Conservation (phyloP, 2,329 filamentous ascomycete genomes). For the Cercospora canescens region DNA sequence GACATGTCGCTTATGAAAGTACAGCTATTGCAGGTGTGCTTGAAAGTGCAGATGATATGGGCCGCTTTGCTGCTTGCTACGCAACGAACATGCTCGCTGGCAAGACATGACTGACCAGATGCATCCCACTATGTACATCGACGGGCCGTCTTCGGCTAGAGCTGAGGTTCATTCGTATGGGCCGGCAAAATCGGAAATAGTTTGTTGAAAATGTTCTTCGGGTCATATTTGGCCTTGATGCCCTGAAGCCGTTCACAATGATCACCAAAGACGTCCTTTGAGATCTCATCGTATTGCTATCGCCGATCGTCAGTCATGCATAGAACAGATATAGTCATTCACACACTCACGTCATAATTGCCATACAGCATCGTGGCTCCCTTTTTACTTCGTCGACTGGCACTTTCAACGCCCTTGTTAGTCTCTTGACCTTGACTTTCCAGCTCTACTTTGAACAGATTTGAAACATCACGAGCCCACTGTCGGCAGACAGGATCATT, state of each 20-base stretch:
- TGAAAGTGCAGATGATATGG: too few species aligned
- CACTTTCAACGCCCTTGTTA: constrained; percentile 21
- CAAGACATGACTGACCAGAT: too few species aligned
- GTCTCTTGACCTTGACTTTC: constrained; percentile 22
- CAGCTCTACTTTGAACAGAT: constrained; percentile 30
- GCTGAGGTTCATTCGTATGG: background rate
- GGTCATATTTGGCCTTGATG: constrained; percentile 51
- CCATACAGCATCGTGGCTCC: constrained; percentile 32
- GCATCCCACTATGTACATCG: too few species aligned
- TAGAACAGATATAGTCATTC: background rate
- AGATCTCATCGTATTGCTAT: constrained; percentile 33
- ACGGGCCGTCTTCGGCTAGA: background rate
- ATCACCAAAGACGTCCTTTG: constrained; percentile 46
- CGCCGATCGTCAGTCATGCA: background rate
- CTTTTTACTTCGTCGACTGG: constrained; percentile 28
- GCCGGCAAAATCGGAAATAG: constrained; percentile 29
- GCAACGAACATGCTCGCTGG: too few species aligned
- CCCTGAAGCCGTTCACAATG: constrained; percentile 44
- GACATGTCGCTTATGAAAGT: too few species aligned
- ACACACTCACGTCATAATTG: constrained; percentile 31
- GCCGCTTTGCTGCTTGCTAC: too few species aligned
- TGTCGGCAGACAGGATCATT: constrained; percentile 30
- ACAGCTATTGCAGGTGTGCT: too few species aligned
- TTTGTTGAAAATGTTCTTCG: constrained; percentile 49
- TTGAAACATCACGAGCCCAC: constrained; percentile 31